phyloP scores from a whole-genome alignment of 306 rosid species.

The Cicer judaicum region DNA sequence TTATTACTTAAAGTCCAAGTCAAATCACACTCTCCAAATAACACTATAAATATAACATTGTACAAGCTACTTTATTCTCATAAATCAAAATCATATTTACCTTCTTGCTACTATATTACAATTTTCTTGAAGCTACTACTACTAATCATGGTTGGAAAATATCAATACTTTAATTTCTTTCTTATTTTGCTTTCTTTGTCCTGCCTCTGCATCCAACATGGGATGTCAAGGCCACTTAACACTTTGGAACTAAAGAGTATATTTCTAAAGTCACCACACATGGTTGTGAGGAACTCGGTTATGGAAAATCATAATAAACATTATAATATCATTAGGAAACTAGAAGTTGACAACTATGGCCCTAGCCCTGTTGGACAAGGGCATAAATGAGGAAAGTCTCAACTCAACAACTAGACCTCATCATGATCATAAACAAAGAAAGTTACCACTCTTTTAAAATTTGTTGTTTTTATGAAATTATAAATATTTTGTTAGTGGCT shows the following conservation, averaged over 20 bases:
- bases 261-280: conserved; percentile 26
- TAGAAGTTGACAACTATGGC: conserved; percentile 38
- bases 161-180: conserved; percentile 39
- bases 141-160: conserved; percentile 45
- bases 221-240: conserved; percentile 50
- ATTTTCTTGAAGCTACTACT: background rate
- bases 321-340: background rate
- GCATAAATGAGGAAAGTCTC: conserved; percentile 18
- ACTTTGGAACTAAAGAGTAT: conserved; percentile 16
- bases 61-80: conserved; percentile 29
- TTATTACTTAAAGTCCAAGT: background rate
- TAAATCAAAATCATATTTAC: background rate
- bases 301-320: conserved; percentile 11
- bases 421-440: background rate
- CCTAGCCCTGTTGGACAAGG: conserved; percentile 59
- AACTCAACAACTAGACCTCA: conserved; percentile 14
- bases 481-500: too few relatives aligned
- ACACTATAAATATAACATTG: conserved; percentile 49
- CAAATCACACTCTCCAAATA: background rate
- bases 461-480: too few relatives aligned
- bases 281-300: conserved; percentile 13
- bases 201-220: conserved; percentile 29
- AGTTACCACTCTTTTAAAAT: background rate
- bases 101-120: background rate
- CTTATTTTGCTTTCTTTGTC: conserved; percentile 38